Evolutionary conservation across 192 early-diverging fungal genomes (phyloP).

Genomic region (Mortierella alpina): DNA sequence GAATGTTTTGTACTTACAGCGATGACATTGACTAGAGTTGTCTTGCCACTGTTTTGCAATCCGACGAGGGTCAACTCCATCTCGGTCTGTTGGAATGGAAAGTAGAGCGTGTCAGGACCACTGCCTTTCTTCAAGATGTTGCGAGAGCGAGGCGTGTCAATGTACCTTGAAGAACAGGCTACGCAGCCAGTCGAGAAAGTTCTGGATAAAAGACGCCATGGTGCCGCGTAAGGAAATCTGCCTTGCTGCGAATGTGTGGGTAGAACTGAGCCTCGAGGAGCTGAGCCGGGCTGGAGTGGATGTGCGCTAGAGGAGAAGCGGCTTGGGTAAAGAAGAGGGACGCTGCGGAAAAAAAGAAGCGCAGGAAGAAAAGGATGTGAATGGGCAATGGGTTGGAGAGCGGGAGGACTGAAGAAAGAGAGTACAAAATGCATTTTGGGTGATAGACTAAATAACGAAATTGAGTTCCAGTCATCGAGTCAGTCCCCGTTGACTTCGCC

Average conservation of each 20-base stretch:
- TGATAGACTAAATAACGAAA: no score
- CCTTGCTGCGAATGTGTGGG: not conserved
- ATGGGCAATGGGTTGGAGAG: not conserved
- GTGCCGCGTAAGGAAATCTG: not conserved
- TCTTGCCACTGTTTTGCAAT: constrained; percentile 89
- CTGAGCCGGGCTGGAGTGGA: not conserved
- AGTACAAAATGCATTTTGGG: no score
- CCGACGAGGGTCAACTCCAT: constrained; percentile 92
- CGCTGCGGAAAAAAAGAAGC: not conserved
- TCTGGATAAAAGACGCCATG: constrained; percentile 70
- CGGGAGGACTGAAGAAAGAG: not conserved
- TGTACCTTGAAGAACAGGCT: constrained; percentile 84
- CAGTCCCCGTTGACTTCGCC: no score
- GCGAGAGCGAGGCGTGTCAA: not conserved
- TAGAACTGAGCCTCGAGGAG: not conserved
- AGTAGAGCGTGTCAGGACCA: not conserved
- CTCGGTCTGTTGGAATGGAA: constrained; percentile 63
- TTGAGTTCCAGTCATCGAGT: no score
- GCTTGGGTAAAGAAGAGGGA: not conserved
- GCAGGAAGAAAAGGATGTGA: not conserved
- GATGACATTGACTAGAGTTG: constrained; percentile 88
- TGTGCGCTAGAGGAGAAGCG: not conserved
- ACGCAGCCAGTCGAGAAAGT: constrained; percentile 76
- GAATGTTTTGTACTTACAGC: constrained; percentile 64
- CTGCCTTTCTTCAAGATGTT: not conserved